Evolutionary conservation across 345 rosid species (phyloP), one percentile per base, ranked within the genome.

Genomic region (Eucalyptus cloeziana): DNA sequence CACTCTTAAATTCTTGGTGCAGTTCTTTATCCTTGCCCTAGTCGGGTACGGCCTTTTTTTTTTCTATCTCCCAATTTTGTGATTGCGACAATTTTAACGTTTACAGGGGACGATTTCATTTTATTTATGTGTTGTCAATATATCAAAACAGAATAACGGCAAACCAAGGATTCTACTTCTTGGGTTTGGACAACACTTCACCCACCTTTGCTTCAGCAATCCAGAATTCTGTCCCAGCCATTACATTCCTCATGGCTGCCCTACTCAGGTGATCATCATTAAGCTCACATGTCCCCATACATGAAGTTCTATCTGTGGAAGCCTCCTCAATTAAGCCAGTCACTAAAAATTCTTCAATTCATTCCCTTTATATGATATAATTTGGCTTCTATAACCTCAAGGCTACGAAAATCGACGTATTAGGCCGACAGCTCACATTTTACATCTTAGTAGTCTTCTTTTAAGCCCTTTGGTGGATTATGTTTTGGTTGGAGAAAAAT

Each of bases 141-240:
- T 40, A 27, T 51, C 14, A 19, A 19, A 64, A 91, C 96, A 97
- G 99, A 88, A 96, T 97, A 90, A 97, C 99, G 54, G 99, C 98
- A 89, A 97, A 96, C 89, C 99, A 97, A 94, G 99, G 99, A 81
- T 97, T 97, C 92, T 97, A 97, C 94, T 91, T 97, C 91, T 90
- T 97, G 93, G 99, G 99, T 13, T 93, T 97, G 85, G 97, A 96
- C 56, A 94, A 97, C 93, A 96, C 99, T 56, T 93, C 99, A 13
- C 99, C 99, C 17, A 97, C 99, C 89, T 97, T 97, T 89, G 99
- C 99, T 47, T 97, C 99, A 64, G 98, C 99, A 37, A 96, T 97
- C 87, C 99, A 97, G 92, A 97, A 97, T 94, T 97, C 99, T 21
- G 99, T 96, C 86, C 99, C 99, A 21, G 99, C 99, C 87, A 96